phyloP scores from a whole-genome alignment of 164 flowering plant genomes.

The Aristolochia contorta region DNA sequence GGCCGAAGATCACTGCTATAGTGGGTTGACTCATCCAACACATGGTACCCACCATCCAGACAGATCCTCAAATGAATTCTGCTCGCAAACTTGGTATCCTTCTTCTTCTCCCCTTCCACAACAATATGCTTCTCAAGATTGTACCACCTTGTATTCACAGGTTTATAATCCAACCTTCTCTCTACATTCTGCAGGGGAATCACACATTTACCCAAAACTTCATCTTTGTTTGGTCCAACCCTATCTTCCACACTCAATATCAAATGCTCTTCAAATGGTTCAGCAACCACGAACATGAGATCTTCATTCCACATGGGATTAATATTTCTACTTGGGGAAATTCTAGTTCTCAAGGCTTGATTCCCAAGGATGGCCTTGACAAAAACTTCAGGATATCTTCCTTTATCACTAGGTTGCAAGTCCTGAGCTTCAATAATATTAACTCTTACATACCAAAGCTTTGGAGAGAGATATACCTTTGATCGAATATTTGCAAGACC shows the following conservation, averaged over 20 bases:
- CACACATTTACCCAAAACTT: slow-evolving; percentile 23
- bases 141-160: slow-evolving; percentile 31
- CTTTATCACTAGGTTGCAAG: slow-evolving; percentile 22
- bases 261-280: slow-evolving; percentile 53
- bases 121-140: slow-evolving; percentile 44
- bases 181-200: slow-evolving; percentile 26
- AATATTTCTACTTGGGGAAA: slow-evolving; percentile 15
- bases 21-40: slow-evolving; percentile 45
- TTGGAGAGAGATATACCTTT: slow-evolving; percentile 51
- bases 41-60: slow-evolving; percentile 58
- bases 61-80: slow-evolving; percentile 38
- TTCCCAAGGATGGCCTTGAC: slow-evolving; percentile 32
- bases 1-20: slow-evolving; percentile 49
- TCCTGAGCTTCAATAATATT: slow-evolving; percentile 52
- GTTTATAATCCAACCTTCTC: slow-evolving; percentile 23
- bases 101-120: slow-evolving; percentile 50
- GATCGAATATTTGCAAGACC: slow-evolving; percentile 28
- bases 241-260: slow-evolving; percentile 36
- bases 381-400: slow-evolving; percentile 21
- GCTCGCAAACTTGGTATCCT: slow-evolving; percentile 21
- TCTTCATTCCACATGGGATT: slow-evolving; percentile 57
- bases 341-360: slow-evolving; percentile 21
- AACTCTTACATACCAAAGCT: slow-evolving; percentile 51
- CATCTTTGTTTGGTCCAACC: slow-evolving; percentile 25
- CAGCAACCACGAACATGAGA: slow-evolving; percentile 44